phyloP scores from a whole-genome alignment of 179 eudicot species.

The Actinidia arguta region DNA sequence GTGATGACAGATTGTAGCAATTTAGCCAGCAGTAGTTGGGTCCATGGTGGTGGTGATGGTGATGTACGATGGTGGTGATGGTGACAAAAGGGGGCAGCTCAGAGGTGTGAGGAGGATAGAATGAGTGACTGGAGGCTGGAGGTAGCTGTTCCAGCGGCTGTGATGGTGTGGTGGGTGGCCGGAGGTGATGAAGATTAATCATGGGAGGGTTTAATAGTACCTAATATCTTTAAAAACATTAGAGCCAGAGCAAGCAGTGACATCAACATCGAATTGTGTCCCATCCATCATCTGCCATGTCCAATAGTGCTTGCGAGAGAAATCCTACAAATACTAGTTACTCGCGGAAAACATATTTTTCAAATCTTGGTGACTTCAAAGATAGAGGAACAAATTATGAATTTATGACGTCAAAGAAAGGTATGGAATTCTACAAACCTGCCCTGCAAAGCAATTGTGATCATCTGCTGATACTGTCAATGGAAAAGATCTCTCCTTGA shows the following conservation, averaged over 20 bases:
- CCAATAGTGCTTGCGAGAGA: conserved; percentile 7
- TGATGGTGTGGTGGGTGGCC: too few relatives aligned
- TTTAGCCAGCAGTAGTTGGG: too few relatives aligned
- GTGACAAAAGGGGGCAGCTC: too few relatives aligned
- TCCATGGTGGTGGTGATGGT: too few relatives aligned
- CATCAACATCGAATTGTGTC: conserved; percentile 75
- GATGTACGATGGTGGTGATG: too few relatives aligned
- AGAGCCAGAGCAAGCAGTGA: conserved; percentile 96
- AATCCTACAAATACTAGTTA: background rate
- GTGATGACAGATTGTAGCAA: too few relatives aligned
- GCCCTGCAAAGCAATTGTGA: conserved; percentile 66
- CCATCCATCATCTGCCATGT: conserved; percentile 73
- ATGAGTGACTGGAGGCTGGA: too few relatives aligned
- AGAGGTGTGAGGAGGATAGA: too few relatives aligned
- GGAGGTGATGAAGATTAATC: too few relatives aligned
- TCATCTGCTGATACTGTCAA: conserved; percentile 56
- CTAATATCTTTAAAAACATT: conserved; percentile 88
- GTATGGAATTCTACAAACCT: conserved; percentile 50
- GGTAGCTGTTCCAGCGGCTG: too few relatives aligned
- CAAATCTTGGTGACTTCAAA: background rate
- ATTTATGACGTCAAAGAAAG: background rate
- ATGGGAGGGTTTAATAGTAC: background rate
- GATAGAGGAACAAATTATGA: conserved; percentile 6
- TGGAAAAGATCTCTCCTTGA: conserved; percentile 59
- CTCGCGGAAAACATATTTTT: background rate